Conservation (phyloP, 805 yeast species). For the Lipomyces chichibuensis region DNA sequence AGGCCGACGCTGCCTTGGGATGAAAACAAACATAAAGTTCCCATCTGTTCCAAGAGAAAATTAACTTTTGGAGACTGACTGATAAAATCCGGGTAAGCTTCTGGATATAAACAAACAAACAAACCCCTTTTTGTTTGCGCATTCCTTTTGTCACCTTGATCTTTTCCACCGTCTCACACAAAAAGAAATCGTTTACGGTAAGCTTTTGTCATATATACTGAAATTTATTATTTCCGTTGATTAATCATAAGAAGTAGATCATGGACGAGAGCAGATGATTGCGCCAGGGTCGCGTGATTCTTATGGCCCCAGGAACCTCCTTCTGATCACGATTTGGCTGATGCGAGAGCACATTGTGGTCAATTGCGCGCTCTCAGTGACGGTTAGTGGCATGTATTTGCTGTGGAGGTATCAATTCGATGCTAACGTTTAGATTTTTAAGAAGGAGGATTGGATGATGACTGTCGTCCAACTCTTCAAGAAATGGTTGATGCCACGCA, state of each 20-base stretch:
- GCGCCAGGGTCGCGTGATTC: not conserved
- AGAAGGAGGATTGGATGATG: conserved; percentile 3
- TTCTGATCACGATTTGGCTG: not conserved
- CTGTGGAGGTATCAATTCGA: not conserved
- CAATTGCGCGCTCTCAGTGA: not conserved
- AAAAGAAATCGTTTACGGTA: too few relatives aligned
- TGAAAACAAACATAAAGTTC: too few relatives aligned
- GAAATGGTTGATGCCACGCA: not conserved
- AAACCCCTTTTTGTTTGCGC: too few relatives aligned
- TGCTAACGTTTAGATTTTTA: not conserved
- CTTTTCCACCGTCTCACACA: too few relatives aligned
- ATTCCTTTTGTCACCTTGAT: too few relatives aligned
- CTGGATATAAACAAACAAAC: too few relatives aligned
- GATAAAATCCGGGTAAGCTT: too few relatives aligned
- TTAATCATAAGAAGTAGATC: too few relatives aligned
- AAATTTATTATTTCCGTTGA: too few relatives aligned
- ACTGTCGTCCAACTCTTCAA: not conserved
- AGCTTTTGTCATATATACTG: too few relatives aligned
- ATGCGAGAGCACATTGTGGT: not conserved
- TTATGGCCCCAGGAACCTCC: not conserved
- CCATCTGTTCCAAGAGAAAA: not conserved
- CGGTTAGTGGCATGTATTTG: not conserved
- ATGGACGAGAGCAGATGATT: not conserved
- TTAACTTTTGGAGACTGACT: too few relatives aligned
- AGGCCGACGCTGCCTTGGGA: too few relatives aligned